phyloP scores from a whole-genome alignment of 208 protist genomes.

The Trypanosoma platydactyli region DNA sequence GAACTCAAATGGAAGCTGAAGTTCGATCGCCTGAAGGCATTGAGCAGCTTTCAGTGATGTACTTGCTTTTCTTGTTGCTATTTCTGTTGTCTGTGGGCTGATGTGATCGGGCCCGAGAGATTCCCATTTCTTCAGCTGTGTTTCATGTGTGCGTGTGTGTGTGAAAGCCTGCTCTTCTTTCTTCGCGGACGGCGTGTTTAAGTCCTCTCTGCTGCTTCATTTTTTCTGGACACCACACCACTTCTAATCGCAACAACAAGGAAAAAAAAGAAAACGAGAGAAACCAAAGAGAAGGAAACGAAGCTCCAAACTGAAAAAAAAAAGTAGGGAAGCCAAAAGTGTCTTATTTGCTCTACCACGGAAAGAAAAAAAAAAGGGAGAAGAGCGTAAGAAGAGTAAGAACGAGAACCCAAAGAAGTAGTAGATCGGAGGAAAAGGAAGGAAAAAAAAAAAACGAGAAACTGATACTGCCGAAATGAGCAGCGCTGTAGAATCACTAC shows the following conservation, averaged over 20 bases:
- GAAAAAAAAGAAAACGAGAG: constrained; percentile 15
- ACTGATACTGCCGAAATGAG: constrained; percentile 18
- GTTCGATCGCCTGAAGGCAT: constrained; percentile 41
- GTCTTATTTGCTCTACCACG: no score
- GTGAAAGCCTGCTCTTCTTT: background rate
- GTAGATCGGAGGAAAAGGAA: constrained; percentile 4
- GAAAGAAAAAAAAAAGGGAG: constrained; percentile 5
- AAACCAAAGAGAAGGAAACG: constrained; percentile 7
- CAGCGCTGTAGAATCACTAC: constrained; percentile 72
- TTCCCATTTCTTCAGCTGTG: no score
- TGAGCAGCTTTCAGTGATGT: background rate
- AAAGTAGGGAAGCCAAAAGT: background rate
- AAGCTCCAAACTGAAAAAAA: constrained; percentile 3
- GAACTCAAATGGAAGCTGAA: constrained; percentile 73
- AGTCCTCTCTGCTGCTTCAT: constrained; percentile 11
- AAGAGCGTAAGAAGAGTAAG: constrained; percentile 16
- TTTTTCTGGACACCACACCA: constrained; percentile 1
- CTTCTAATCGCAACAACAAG: constrained; percentile 20
- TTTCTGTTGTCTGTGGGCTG: no score
- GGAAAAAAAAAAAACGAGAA: background rate
- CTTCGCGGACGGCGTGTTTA: background rate
- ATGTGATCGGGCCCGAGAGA: no score
- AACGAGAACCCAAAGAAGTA: constrained; percentile 5
- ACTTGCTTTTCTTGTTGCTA: background rate
- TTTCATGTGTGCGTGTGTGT: background rate